Percentiles rank a stretch among this genome's conserved stretches.
Conservation (phyloP, 2,329 filamentous ascomycete species). For the Alternaria consortialis region DNA sequence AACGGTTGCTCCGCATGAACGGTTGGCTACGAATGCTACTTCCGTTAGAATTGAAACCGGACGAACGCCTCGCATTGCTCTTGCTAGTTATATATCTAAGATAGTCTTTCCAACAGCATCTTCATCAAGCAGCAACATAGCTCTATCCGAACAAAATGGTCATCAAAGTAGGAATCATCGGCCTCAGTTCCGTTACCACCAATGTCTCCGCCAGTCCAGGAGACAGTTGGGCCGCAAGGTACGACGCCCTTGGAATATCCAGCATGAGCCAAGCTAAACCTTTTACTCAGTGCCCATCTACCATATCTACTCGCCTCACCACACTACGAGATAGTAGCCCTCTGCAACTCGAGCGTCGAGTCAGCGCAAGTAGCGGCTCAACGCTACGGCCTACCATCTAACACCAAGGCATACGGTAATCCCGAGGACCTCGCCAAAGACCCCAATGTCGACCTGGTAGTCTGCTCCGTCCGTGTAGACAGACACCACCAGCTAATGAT, state of each 20-base stretch:
- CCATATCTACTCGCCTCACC: too few species aligned
- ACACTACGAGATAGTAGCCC: constrained; percentile 37
- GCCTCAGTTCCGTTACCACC: constrained; percentile 24
- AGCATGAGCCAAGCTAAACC: not conserved
- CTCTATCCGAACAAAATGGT: constrained; percentile 26
- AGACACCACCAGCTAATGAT: not conserved
- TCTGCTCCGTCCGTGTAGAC: not conserved
- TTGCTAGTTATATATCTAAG: too few species aligned
- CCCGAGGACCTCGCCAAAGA: not conserved
- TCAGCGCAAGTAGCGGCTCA: not conserved
- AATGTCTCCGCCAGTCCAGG: constrained; percentile 8
- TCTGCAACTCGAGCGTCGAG: constrained; percentile 27
- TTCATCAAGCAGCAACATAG: too few species aligned
- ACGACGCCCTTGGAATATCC: not conserved
- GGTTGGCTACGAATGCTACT: too few species aligned
- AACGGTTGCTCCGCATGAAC: too few species aligned
- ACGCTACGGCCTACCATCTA: not conserved
- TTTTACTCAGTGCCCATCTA: too few species aligned
- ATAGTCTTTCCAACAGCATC: too few species aligned
- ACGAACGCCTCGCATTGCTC: too few species aligned
- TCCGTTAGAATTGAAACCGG: too few species aligned
- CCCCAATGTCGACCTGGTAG: not conserved
- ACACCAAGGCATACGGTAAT: not conserved
- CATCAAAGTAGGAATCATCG: constrained; percentile 42
- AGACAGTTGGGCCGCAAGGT: constrained; percentile 35